Conservation (phyloP, 768 basidiomycete genomes). For the Boletus coccyginus region DNA sequence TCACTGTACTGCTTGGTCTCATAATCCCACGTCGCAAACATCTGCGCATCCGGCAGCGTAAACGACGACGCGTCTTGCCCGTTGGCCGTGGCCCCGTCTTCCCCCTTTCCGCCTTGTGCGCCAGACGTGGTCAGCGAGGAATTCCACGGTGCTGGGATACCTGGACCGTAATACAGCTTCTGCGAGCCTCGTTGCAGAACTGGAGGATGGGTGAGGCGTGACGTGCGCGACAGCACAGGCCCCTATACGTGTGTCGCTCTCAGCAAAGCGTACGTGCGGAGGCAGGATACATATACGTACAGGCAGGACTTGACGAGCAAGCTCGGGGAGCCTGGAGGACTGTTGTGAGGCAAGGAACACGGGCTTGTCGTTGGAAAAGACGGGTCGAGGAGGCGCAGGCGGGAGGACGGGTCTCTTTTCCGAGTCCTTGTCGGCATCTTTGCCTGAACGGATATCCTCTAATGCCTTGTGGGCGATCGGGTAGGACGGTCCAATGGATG, state of each 20-base stretch:
- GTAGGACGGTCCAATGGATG: slow-evolving; percentile 64
- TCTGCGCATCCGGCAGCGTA: slow-evolving; percentile 44
- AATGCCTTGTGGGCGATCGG: slow-evolving; percentile 43
- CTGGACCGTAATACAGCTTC: slow-evolving; percentile 41
- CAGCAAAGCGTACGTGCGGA: background rate
- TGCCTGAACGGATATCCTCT: slow-evolving; percentile 36
- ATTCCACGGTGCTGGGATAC: slow-evolving; percentile 46
- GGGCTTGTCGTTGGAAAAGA: slow-evolving; percentile 49
- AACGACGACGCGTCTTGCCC: slow-evolving; percentile 30
- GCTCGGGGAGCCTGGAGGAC: slow-evolving; percentile 59
- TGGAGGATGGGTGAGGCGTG: slow-evolving; percentile 63
- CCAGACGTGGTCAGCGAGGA: slow-evolving; percentile 25
- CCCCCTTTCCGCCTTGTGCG: slow-evolving; percentile 22
- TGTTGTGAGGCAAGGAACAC: slow-evolving; percentile 66
- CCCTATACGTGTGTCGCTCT: slow-evolving; percentile 38
- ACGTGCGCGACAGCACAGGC: slow-evolving; percentile 55
- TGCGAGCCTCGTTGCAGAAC: slow-evolving; percentile 49
- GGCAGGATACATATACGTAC: slow-evolving; percentile 39
- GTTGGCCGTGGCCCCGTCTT: slow-evolving; percentile 16
- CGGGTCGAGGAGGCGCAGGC: slow-evolving; percentile 34
- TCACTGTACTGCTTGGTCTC: slow-evolving; percentile 44
- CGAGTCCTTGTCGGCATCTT: slow-evolving; percentile 51
- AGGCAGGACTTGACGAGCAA: slow-evolving; percentile 64
- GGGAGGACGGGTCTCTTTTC: slow-evolving; percentile 41
- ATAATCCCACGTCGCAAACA: slow-evolving; percentile 51